These are phyloP conservation scores for Fusarium sp. DNA, from an alignment of 2,329 filamentous ascomycete genomes.

Conservation along the genomic window DNA sequence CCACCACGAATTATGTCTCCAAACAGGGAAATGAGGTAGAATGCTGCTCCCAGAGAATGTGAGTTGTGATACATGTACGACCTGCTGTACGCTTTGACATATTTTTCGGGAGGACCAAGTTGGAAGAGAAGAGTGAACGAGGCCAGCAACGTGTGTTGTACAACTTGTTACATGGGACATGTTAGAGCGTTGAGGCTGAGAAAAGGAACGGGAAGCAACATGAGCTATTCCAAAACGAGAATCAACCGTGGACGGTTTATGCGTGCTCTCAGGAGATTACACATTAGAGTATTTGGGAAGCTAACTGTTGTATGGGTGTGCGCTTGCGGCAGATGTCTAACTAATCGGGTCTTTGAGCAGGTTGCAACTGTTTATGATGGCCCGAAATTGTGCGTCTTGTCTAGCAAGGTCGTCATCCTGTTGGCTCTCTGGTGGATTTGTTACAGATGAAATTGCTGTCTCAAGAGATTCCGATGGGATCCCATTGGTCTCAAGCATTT, in stretches of 20 bases:
- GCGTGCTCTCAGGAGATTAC: constrained; percentile 30
- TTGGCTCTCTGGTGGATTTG: constrained; percentile 41
- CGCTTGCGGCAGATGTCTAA: constrained; percentile 16
- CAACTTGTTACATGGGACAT: constrained; percentile 23
- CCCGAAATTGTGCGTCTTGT: constrained; percentile 60
- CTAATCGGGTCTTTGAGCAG: constrained; percentile 41
- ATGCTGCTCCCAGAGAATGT: constrained; percentile 13
- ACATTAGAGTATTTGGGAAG: constrained; percentile 8
- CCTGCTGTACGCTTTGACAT: constrained; percentile 27
- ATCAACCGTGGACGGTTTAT: constrained; percentile 1
- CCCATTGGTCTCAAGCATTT: constrained; percentile 61
- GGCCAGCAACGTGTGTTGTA: constrained; percentile 29
- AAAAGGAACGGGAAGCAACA: constrained; percentile 27
- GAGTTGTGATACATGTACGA: constrained; percentile 22
- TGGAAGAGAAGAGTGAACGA: constrained; percentile 10
- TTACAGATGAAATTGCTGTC: constrained; percentile 62
- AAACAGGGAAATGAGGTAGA: constrained; percentile 9
- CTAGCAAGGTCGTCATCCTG: constrained; percentile 45
- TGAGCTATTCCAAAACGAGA: constrained; percentile 28
- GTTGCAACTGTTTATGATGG: constrained; percentile 59
- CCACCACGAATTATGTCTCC: constrained; percentile 10
- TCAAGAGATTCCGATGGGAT: constrained; percentile 63
- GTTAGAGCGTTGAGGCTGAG: constrained; percentile 40
- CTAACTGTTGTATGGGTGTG: constrained; percentile 16
- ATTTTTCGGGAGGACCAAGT: constrained; percentile 1